Percentiles rank a stretch among this genome's conserved stretches.
These are phyloP conservation scores for Mortierella sp. DNA, from an alignment of 371 early-diverging fungal species.

Conservation along the genomic window DNA sequence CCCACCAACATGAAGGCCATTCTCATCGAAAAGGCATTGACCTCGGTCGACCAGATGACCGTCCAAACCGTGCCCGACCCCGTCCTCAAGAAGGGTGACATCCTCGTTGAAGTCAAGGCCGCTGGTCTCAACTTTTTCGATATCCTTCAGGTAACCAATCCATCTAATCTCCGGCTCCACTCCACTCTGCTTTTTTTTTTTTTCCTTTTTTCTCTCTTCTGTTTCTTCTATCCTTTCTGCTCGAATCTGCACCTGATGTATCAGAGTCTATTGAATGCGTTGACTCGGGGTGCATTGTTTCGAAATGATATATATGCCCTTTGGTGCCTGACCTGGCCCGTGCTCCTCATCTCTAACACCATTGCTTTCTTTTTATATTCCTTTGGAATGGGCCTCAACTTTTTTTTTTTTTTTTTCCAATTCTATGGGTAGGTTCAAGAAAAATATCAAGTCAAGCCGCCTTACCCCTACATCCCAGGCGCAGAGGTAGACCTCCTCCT, in stretches of 20 bases:
- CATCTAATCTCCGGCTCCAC: too few species aligned
- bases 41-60: constrained; percentile 74
- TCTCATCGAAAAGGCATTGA: constrained; percentile 75
- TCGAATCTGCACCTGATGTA: too few species aligned
- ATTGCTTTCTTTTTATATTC: too few species aligned
- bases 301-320: too few species aligned
- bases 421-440: constrained; percentile 89
- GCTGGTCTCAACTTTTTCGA: constrained; percentile 88
- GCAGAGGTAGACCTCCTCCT: constrained; percentile 62
- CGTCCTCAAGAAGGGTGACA: constrained; percentile 64
- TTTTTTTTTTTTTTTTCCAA: too few species aligned
- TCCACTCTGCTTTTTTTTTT: background rate
- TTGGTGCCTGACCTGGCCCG: too few species aligned
- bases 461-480: constrained; percentile 87
- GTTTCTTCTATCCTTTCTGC: too few species aligned
- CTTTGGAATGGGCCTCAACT: background rate
- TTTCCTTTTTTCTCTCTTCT: background rate
- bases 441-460: constrained; percentile 85
- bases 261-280: too few species aligned
- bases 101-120: constrained; percentile 79
- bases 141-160: constrained; percentile 73
- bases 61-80: constrained; percentile 69
- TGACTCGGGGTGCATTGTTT: too few species aligned
- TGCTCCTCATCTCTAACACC: too few species aligned
- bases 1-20: constrained; percentile 72